phyloP scores from a whole-genome alignment of 2,329 filamentous ascomycete species.

The Penicillium sp. region DNA sequence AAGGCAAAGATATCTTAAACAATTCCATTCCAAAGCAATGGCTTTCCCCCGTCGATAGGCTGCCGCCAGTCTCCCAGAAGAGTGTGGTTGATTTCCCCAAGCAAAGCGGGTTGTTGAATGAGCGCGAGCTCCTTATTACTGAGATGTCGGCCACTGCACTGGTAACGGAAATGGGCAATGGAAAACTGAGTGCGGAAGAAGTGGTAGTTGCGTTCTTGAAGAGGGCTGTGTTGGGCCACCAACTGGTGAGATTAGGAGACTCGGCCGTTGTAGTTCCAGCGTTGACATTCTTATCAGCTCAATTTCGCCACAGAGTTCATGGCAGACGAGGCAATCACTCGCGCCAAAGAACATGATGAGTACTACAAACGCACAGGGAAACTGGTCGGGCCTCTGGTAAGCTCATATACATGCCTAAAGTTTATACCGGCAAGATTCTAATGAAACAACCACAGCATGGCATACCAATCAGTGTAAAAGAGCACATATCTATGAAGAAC shows the following conservation, averaged over 20 bases:
- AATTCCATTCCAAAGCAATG: conserved; percentile 39
- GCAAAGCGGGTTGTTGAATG: conserved; percentile 50
- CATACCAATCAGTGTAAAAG: conserved; percentile 59
- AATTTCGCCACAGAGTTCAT: conserved; percentile 43
- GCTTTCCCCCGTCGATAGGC: conserved; percentile 29
- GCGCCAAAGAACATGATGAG: conserved; percentile 36
- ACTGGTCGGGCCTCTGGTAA: conserved; percentile 49
- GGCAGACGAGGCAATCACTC: conserved; percentile 35
- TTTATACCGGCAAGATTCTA: not conserved
- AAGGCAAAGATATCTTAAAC: conserved; percentile 35
- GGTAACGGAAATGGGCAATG: conserved; percentile 29
- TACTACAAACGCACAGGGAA: conserved; percentile 40
- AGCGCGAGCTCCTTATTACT: conserved; percentile 54
- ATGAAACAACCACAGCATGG: conserved; percentile 42
- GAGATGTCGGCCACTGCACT: conserved; percentile 40
- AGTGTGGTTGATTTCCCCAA: conserved; percentile 35
- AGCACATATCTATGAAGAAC: conserved; percentile 61
- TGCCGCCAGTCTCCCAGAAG: conserved; percentile 31
- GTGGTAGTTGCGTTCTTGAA: conserved; percentile 37
- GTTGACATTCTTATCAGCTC: conserved; percentile 20
- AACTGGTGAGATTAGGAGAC: conserved; percentile 25
- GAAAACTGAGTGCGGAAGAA: conserved; percentile 32
- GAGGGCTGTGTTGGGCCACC: conserved; percentile 35
- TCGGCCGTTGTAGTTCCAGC: not conserved
- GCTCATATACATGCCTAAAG: not conserved